A percentile compares a stretch with the other conserved stretches of the same genome.
phyloP scores from a whole-genome alignment of 208 protist genomes.

The Acanthamoeba royreba region DNA sequence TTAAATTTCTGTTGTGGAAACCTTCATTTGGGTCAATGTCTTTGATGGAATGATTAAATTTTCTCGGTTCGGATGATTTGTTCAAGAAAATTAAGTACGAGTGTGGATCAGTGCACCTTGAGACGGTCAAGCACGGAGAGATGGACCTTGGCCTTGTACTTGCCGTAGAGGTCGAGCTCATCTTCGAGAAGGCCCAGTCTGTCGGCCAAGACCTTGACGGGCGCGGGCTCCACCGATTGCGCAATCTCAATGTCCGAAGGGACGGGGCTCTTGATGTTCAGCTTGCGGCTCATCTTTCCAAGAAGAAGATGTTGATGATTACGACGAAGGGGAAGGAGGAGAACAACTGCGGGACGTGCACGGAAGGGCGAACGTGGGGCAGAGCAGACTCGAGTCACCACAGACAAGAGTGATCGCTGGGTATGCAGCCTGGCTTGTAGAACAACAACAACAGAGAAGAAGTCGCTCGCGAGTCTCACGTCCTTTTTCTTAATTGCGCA shows the following conservation, averaged over 20 bases:
- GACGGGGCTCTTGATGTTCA: conserved; percentile 67
- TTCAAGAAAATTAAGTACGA: neutral
- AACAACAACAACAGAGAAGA: too few species aligned
- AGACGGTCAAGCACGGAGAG: conserved; percentile 88
- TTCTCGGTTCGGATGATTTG: neutral
- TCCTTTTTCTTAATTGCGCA: too few species aligned
- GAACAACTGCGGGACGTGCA: neutral
- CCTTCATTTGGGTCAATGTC: too few species aligned
- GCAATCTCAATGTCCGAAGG: conserved; percentile 94
- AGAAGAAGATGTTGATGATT: neutral
- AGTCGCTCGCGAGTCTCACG: too few species aligned
- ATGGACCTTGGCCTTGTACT: conserved; percentile 87
- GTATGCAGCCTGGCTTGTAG: too few species aligned
- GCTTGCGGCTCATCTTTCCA: neutral
- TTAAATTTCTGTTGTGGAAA: too few species aligned
- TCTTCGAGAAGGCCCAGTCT: conserved; percentile 81
- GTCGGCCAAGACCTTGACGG: conserved; percentile 78
- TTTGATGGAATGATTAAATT: neutral
- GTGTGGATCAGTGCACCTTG: conserved; percentile 36
- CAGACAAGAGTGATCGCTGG: too few species aligned
- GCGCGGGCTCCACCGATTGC: conserved; percentile 79
- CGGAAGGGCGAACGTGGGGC: too few species aligned
- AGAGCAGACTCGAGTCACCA: too few species aligned
- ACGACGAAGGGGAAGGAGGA: neutral
- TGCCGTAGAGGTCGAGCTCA: conserved; percentile 91